These are phyloP conservation scores for Cytospora mali DNA, from an alignment of 2,329 filamentous ascomycete genomes.

Conservation along the genomic window DNA sequence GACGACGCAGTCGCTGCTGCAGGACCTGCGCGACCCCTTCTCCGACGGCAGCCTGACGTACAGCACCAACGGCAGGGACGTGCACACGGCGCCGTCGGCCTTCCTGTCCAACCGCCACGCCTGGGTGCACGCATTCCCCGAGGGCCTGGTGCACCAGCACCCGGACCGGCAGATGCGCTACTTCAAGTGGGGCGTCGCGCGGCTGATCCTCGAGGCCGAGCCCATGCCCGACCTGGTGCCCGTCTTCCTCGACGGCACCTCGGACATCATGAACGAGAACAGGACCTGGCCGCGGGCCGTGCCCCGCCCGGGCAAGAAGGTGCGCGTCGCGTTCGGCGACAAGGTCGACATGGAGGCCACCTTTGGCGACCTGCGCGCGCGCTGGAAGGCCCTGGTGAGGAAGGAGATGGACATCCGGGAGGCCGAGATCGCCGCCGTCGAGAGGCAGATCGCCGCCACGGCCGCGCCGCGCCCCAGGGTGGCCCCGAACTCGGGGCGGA, in stretches of 20 bases:
- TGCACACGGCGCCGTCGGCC: conserved; percentile 70
- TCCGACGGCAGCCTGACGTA: conserved; percentile 53
- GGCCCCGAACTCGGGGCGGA: conserved; percentile 19
- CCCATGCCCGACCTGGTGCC: conserved; percentile 87
- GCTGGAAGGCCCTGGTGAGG: conserved; percentile 71
- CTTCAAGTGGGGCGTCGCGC: conserved; percentile 96
- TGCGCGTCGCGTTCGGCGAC: conserved; percentile 79
- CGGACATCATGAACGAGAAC: conserved; percentile 85
- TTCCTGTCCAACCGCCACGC: conserved; percentile 70
- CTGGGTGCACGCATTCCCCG: conserved; percentile 96
- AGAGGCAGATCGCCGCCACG: conserved; percentile 6
- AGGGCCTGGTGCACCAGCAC: conserved; percentile 91
- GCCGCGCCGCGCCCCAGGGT: neutral
- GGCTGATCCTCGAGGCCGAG: conserved; percentile 86
- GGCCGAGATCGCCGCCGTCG: conserved; percentile 32
- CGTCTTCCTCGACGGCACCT: conserved; percentile 91
- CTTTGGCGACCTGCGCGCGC: conserved; percentile 75
- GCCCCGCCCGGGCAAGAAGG: conserved; percentile 70
- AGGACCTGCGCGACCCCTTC: conserved; percentile 50
- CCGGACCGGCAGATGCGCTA: conserved; percentile 80
- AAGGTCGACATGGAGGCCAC: conserved; percentile 70
- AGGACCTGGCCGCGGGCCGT: conserved; percentile 78
- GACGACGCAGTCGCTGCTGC: conserved; percentile 28
- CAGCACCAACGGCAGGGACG: conserved; percentile 68
- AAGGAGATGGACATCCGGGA: conserved; percentile 52